Conservation (phyloP, 2,329 filamentous ascomycete species). For the Aureobasidium vineae region DNA sequence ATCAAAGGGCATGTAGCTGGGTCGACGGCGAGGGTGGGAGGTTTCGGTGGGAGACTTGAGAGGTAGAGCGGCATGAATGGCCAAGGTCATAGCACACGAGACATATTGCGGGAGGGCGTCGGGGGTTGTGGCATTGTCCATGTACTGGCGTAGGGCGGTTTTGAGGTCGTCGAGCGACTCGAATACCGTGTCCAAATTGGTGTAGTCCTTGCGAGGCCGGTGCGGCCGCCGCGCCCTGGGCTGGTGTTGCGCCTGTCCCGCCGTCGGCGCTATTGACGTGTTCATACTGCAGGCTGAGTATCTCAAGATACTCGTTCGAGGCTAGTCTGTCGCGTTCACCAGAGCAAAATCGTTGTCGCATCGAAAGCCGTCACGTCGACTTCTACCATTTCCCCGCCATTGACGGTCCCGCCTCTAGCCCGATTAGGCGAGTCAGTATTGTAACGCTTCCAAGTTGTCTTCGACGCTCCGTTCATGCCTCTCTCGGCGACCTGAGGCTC, state of each 20-base stretch:
- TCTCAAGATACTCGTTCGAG: neutral
- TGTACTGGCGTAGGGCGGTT: constrained; percentile 28
- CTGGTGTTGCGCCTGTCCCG: constrained; percentile 1
- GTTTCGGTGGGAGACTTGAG: constrained; percentile 20
- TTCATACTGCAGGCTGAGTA: neutral
- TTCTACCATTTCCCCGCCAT: constrained; percentile 9
- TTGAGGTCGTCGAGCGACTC: constrained; percentile 26
- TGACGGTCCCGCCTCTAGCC: neutral
- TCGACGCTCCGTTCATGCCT: neutral
- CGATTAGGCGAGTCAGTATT: neutral
- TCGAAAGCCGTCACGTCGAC: constrained; percentile 6
- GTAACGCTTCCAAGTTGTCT: neutral
- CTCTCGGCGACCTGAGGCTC: neutral
- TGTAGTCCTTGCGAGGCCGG: constrained; percentile 27
- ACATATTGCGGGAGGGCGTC: constrained; percentile 23
- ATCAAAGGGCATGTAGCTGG: constrained; percentile 22
- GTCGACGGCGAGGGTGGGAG: neutral
- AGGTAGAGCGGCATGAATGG: constrained; percentile 14
- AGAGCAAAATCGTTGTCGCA: neutral
- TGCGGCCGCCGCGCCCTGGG: constrained; percentile 10
- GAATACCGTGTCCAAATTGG: constrained; percentile 25
- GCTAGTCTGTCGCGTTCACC: neutral
- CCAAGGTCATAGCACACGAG: constrained; percentile 26
- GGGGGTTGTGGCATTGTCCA: constrained; percentile 24
- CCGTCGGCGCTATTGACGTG: neutral